These are phyloP conservation scores for Roridomyces roridus DNA, from an alignment of 768 basidiomycete species.

Conservation along the genomic window DNA sequence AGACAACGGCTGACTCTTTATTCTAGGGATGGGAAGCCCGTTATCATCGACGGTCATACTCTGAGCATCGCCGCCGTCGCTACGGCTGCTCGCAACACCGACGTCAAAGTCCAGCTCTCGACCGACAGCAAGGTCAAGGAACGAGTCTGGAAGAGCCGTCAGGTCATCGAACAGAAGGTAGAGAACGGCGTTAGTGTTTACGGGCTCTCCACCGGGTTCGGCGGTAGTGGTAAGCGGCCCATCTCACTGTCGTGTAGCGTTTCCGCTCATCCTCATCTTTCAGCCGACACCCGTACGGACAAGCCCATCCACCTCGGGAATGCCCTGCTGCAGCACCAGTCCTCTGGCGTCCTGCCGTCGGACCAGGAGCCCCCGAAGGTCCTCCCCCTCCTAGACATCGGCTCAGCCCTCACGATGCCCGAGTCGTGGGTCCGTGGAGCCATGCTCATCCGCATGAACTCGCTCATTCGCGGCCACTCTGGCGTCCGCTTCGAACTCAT, in stretches of 20 bases:
- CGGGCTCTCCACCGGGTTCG: conserved; percentile 82
- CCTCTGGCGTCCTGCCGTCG: conserved; percentile 54
- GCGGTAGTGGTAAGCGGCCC: conserved; percentile 74
- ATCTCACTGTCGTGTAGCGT: conserved; percentile 14
- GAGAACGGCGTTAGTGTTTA: conserved; percentile 76
- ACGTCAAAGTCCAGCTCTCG: conserved; percentile 46
- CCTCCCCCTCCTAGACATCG: conserved; percentile 73
- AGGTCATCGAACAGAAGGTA: conserved; percentile 74
- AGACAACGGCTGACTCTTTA: no score
- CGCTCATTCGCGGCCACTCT: conserved; percentile 81
- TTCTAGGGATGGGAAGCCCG: conserved; percentile 54
- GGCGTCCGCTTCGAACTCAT: conserved; percentile 69
- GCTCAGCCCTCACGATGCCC: conserved; percentile 73
- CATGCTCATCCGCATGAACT: conserved; percentile 82
- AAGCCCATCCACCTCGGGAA: conserved; percentile 66
- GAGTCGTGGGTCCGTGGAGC: conserved; percentile 88
- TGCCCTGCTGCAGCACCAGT: conserved; percentile 75
- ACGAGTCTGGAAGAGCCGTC: conserved; percentile 67
- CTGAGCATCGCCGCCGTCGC: conserved; percentile 72
- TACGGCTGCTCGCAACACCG: conserved; percentile 63
- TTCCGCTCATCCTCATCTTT: conserved; percentile 16
- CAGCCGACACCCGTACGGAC: conserved; percentile 80
- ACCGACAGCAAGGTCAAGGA: conserved; percentile 28
- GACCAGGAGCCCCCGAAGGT: conserved; percentile 49
- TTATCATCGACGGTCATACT: conserved; percentile 67